phyloP scores from a whole-genome alignment of 2,329 filamentous ascomycete species.

The Phialophora macrospora region DNA sequence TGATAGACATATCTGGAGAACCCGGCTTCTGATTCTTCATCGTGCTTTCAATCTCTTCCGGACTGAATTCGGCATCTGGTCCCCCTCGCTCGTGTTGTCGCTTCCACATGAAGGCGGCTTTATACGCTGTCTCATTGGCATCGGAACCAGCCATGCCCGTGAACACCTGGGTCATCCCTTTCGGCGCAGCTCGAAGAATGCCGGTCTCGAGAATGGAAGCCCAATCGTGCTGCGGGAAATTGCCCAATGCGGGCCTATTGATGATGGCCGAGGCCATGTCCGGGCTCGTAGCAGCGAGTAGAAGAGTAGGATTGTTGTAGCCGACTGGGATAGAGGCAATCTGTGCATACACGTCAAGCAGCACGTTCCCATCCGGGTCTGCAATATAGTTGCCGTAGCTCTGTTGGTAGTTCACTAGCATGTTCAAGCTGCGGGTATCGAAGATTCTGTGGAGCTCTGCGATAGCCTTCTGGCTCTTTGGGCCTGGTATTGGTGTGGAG shows the following conservation, averaged over 20 bases:
- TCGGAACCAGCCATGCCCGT: slow-evolving; percentile 88
- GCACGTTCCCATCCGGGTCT: slow-evolving; percentile 57
- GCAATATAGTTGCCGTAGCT: slow-evolving; percentile 76
- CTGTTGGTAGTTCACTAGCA: slow-evolving; percentile 75
- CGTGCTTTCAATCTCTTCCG: slow-evolving; percentile 71
- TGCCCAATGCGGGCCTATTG: slow-evolving; percentile 73
- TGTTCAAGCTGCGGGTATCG: slow-evolving; percentile 83
- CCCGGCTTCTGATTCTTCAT: slow-evolving; percentile 85
- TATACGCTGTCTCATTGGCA: slow-evolving; percentile 93
- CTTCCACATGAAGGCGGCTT: slow-evolving; percentile 93
- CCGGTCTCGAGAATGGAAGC: slow-evolving; percentile 77
- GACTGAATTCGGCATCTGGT: slow-evolving; percentile 74
- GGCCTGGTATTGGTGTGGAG: slow-evolving; percentile 71
- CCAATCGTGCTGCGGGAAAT: slow-evolving; percentile 89
- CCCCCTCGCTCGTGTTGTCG: slow-evolving; percentile 81
- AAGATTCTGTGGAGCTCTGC: slow-evolving; percentile 77
- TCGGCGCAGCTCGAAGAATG: slow-evolving; percentile 80
- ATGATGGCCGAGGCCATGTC: slow-evolving; percentile 82
- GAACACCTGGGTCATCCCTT: slow-evolving; percentile 85
- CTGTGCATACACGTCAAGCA: slow-evolving; percentile 68
- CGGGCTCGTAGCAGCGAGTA: slow-evolving; percentile 70
- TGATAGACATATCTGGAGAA: slow-evolving; percentile 77
- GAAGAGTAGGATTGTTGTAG: slow-evolving; percentile 84
- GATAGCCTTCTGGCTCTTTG: slow-evolving; percentile 71
- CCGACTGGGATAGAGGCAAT: slow-evolving; percentile 91